Evolutionary conservation across 345 rosid species (phyloP).

Genomic region (Eucalyptus sideroxylon): DNA sequence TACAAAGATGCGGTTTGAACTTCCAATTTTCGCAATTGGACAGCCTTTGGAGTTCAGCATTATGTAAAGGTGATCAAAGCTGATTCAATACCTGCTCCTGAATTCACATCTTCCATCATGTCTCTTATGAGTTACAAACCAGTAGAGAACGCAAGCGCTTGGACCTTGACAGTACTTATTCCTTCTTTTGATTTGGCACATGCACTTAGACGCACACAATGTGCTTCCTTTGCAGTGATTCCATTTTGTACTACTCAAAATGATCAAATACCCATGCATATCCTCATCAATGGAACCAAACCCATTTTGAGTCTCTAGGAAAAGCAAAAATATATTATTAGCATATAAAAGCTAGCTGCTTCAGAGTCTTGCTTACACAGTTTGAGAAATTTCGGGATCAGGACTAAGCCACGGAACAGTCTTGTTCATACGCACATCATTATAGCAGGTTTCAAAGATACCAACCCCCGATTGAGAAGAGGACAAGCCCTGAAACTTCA

Average conservation of each 20-base stretch:
- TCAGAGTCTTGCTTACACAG: not conserved
- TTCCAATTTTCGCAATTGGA: not conserved
- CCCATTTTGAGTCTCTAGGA: not conserved
- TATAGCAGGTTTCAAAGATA: not conserved
- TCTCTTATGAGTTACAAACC: not conserved
- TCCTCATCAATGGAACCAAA: not conserved
- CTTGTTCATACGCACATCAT: not conserved
- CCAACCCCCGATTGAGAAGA: not conserved
- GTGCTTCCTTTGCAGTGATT: not conserved
- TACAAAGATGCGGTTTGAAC: not conserved
- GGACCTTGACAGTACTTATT: not conserved
- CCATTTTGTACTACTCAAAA: not conserved
- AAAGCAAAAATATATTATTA: not conserved
- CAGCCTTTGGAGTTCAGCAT: not conserved
- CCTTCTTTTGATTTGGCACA: not conserved
- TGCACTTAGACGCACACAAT: not conserved
- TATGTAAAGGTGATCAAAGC: not conserved
- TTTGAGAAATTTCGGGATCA: not conserved
- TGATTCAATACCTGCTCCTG: not conserved
- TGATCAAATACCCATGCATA: not conserved
- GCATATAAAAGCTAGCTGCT: not conserved
- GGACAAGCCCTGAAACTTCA: not conserved
- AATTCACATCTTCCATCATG: not conserved
- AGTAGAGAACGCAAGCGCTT: not conserved
- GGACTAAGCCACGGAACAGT: not conserved